Base-by-base conservation (phyloP, 257 asterid species). In the Solanum habrochaites region DNA sequence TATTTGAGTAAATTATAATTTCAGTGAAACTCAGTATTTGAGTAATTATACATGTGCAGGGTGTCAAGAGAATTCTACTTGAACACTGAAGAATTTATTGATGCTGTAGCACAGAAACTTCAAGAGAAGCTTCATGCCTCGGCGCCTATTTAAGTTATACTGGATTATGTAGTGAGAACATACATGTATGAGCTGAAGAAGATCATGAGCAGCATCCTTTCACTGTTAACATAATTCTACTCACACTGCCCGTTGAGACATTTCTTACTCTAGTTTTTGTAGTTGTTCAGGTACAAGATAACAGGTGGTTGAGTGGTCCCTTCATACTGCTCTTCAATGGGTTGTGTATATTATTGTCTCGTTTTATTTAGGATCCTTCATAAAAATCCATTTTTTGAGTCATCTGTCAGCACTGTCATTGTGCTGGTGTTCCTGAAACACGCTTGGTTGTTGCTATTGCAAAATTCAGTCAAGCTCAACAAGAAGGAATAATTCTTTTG, bases 41-140 rank as follows among this genome's bases (percentile, higher is more conserved):
- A 86, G 43, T 81, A 32, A 81, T 47, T 81, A 29, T 81, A 49
- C 62, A 27, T 23, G 13, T 90, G 92, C 94, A 95, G 99, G 97
- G 96, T 93, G 29, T 89, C 98, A 23, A 93, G 98, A 88, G 98
- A 96, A 85, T 89, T 58, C 43, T 96, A 96, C 91, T 87, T 96
- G 92, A 94, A 90, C 90, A 95, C 99, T 0, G 96, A 92, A 87
- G 98, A 96, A 83, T 95, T 96, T 74, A 92, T 96, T 12, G 96
- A 92, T 83, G 96, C 95, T 9, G 99, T 96, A 20, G 98, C 93
- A 11, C 92, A 90, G 71, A 91, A 93, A 87, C 98, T 96, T 23
- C 87, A 88, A 86, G 86, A 91, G 43, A 95, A 91, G 88, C 92
- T 96, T 52, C 88, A 6, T 16, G 80, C 90, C 66, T 87, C 91